Percentiles rank a stretch among this genome's conserved stretches.
phyloP scores from a whole-genome alignment of 2,329 filamentous ascomycete genomes.

The Massarina eburnea region DNA sequence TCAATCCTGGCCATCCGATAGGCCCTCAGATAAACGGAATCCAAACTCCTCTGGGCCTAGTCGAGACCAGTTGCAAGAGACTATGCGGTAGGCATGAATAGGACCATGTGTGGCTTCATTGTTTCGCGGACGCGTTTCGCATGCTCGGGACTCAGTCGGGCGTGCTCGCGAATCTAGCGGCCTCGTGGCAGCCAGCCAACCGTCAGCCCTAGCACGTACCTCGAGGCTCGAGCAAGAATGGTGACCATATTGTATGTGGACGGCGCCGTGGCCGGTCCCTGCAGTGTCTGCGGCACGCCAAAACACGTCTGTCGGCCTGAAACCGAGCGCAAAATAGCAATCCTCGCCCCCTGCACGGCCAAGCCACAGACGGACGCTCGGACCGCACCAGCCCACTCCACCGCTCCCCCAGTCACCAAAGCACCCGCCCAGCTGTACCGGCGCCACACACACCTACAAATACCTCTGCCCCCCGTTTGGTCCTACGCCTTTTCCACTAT shows the following conservation, averaged over 20 bases:
- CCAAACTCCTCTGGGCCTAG: too few species aligned
- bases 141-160: conserved; percentile 17
- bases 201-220: conserved; percentile 19
- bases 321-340: neutral
- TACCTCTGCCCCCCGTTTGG: conserved; percentile 18
- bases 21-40: too few species aligned
- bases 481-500: conserved; percentile 34
- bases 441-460: conserved; percentile 22
- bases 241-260: neutral
- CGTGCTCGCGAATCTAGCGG: conserved; percentile 21
- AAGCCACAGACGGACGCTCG: neutral
- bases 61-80: too few species aligned
- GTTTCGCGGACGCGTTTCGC: conserved; percentile 23
- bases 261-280: neutral
- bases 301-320: neutral
- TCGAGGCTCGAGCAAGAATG: too few species aligned
- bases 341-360: neutral
- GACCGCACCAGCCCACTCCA: neutral
- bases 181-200: conserved; percentile 14
- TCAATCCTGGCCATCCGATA: too few species aligned
- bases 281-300: neutral
- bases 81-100: conserved; percentile 12
- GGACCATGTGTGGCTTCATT: conserved; percentile 15
- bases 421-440: conserved; percentile 5
- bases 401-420: conserved; percentile 10